Evolutionary conservation across 768 basidiomycete species (phyloP), one percentile per base, ranked within the genome.

Genomic region (Tricholomella constricta): DNA sequence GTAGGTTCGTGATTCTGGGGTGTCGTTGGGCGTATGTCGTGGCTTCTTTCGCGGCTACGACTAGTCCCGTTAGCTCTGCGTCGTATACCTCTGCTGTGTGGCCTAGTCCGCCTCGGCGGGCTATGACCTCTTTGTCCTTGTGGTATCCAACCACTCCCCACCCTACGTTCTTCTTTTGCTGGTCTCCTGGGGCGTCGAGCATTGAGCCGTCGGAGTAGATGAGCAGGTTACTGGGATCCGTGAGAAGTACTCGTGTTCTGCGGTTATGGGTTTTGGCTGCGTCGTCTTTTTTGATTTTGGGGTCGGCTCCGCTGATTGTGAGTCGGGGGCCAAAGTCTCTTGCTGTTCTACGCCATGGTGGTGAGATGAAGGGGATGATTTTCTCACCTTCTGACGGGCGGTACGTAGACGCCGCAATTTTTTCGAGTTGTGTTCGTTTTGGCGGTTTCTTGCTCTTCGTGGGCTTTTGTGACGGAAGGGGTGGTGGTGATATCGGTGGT

Each of bases 51-150:
- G 59, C 53, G 2, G 62, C 62, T 25, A 55, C 52, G 23, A 44
- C 41, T 0, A 69, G 64, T 2, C 54, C 67, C 9, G 59, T 57
- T 32, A 69, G 55, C 36, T 71, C 67, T 0, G 60, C 67, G 22
- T 70, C 64, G 49, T 61, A 68, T 4, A 65, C 62, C 40, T 69
- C 66, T 8, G 69, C 61, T 12, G 51, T 36, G 0, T 58, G 57
- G 2, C 68, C 68, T 27, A 69, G 45, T 6, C 67, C 65, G 19
- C 64, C 47, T 6, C 38, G 25, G 0, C 22, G 31, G 2, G 40
- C 22, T 26, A 51, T 26, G 8, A 62, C 43, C 32, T 69, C 63
- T 3, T 27, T 40, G 1, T 49, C 44, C 2, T 31, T 34, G 26
- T 64, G 57, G 49, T 51, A 69, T 0, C 41, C 58, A 2, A 61